Evolutionary conservation across 2,329 filamentous ascomycete species (phyloP), one percentile per base, ranked within the genome.

Genomic region (Hypoxylon sp.): DNA sequence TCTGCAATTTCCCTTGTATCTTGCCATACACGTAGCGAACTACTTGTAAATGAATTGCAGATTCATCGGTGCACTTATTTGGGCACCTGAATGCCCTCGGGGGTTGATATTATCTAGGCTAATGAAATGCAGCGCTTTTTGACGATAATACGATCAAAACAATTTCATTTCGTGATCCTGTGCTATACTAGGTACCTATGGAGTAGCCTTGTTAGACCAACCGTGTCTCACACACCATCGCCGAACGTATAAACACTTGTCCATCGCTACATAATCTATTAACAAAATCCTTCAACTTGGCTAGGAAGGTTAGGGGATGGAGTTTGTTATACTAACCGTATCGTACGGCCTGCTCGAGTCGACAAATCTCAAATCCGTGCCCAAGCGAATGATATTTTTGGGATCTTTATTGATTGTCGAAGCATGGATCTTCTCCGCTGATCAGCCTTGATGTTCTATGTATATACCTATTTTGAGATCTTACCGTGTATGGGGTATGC

Each of bases 321-420:
- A 46, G 44, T 39, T 11, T 47, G 0, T 6, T 24, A 59, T 29
- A 66, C 79, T 74, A 70, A 82, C 82, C 68, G 77, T 83, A 68
- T 88, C 86, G 79, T 84, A 87, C 1, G 82, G 82, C 62, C 81
- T 82, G 5, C 82, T 83, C 3, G 81, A 80, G 68, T 88, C 81
- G 6, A 87, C 86, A 71, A 88, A 88, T 1, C 87, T 81, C 55
- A 89, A 71, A 73, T 88, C 86, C 2, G 87, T 88, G 0, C 84
- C 87, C 0, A 88, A 80, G 1, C 86, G 81, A 52, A 88, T 88
- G 0, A 84, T 75, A 59, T 84, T 84, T 5, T 84, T 78, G 0
- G 81, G 80, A 47, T 88, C 85, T 51, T 84, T 80, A 57, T 88
- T 89, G 63, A 87, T 80, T 0, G 85, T 87, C 1, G 86, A 88